These are phyloP conservation scores for Fragosphaeria purpurea DNA, from an alignment of 2,329 filamentous ascomycete genomes.

Conservation along the genomic window DNA sequence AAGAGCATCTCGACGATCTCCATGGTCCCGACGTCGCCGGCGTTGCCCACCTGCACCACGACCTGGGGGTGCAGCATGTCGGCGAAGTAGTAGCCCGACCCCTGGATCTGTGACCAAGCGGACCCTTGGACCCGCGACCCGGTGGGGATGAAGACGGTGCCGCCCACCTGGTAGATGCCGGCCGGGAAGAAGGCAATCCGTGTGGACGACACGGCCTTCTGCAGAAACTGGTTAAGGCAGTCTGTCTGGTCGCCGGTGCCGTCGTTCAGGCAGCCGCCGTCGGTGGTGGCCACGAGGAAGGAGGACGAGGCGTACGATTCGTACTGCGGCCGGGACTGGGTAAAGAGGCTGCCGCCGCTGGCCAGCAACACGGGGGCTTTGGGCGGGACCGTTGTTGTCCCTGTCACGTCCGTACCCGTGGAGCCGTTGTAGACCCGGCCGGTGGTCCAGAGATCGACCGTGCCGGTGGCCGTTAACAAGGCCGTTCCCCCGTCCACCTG, in stretches of 20 bases:
- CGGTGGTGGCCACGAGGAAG: not conserved
- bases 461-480: no score
- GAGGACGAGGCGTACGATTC: no score
- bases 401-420: no score
- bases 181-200: conserved; percentile 15
- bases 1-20: conserved; percentile 63
- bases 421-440: no score
- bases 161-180: conserved; percentile 15
- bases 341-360: no score
- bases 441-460: no score
- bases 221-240: not conserved
- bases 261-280: no score
- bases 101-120: conserved; percentile 48
- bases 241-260: no score
- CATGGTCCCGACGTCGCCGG: conserved; percentile 50
- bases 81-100: conserved; percentile 46
- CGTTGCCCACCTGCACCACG: conserved; percentile 54
- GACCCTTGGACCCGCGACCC: conserved; percentile 60
- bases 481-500: no score
- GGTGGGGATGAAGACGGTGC: conserved; percentile 37
- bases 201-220: not conserved
- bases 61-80: conserved; percentile 53
- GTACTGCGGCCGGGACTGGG: no score
- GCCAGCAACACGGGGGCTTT: no score
- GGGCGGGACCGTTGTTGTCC: no score